Percentiles rank a stretch among this genome's conserved stretches.
phyloP scores from a whole-genome alignment of 1,139 yeast genomes.

The Nematodospora anomalae region DNA sequence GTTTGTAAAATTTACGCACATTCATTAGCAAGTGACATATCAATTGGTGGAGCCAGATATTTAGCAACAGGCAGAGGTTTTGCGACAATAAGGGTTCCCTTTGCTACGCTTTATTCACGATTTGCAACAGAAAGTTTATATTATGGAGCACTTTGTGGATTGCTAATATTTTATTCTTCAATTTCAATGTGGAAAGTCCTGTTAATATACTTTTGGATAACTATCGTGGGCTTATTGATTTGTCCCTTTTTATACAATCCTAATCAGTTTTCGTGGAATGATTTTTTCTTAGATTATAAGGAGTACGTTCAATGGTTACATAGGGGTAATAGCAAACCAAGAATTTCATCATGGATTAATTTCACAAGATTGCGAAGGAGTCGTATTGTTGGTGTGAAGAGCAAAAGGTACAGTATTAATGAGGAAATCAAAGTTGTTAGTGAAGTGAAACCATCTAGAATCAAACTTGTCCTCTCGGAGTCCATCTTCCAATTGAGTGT shows the following conservation, averaged over 20 bases:
- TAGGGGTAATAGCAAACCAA: slow-evolving; percentile 38
- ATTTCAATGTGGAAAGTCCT: slow-evolving; percentile 49
- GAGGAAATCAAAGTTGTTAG: slow-evolving; percentile 28
- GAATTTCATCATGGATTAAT: slow-evolving; percentile 41
- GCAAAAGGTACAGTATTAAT: slow-evolving; percentile 20
- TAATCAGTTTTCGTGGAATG: slow-evolving; percentile 49
- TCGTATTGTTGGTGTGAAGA: slow-evolving; percentile 45
- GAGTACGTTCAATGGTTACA: slow-evolving; percentile 45
- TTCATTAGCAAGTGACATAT: slow-evolving; percentile 47
- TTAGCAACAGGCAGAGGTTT: slow-evolving; percentile 58
- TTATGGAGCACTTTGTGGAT: slow-evolving; percentile 38
- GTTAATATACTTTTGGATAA: slow-evolving; percentile 51
- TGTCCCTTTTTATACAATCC: slow-evolving; percentile 56
- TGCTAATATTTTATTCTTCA: slow-evolving; percentile 44
- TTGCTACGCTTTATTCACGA: slow-evolving; percentile 44
- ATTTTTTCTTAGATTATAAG: slow-evolving; percentile 49
- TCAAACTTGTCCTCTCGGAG: slow-evolving; percentile 33
- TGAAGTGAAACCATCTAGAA: slow-evolving; percentile 40
- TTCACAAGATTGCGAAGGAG: slow-evolving; percentile 41
- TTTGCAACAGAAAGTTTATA: slow-evolving; percentile 50
- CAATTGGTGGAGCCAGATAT: slow-evolving; percentile 54
- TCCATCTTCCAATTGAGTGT: slow-evolving; percentile 29
- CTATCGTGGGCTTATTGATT: slow-evolving; percentile 42
- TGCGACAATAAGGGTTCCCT: slow-evolving; percentile 49
- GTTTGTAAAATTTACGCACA: slow-evolving; percentile 53